Evolutionary conservation across 768 basidiomycete species (phyloP), one percentile per base, ranked within the genome.

Genomic region (Porphyrellus cyaneotinctus): DNA sequence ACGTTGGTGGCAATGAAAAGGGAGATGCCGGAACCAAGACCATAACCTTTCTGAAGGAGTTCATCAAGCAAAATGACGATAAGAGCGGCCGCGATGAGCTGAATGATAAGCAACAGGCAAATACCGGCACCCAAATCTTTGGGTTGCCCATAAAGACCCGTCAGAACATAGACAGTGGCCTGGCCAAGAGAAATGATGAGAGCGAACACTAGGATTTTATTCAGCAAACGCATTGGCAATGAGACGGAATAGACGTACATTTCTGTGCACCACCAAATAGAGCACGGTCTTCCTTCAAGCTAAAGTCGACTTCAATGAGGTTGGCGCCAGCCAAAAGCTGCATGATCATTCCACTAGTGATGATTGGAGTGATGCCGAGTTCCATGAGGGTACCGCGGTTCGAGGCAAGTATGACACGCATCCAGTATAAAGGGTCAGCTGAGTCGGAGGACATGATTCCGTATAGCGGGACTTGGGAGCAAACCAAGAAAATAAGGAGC

Each of bases 1-100:
- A 99, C 98, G 79, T 98, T 99, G 76, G 97, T 98, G 5, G 95
- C 97, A 63, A 98, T 97, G 82, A 98, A 98, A 52, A 98, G 87
- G 52, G 94, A 95, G 72, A 99, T 97, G 58, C 97, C 97, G 6
- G 92, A 95, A 52, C 97, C 97, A 57, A 98, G 91, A 68, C 97
- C 95, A 71, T 99, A 98, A 38, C 95, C 97, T 70, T 98, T 98
- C 65, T 97, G 95, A 59, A 99, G 89, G 56, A 99, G 91, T 72
- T 98, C 95, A 67, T 98, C 95, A 61, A 99, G 91, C 60, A 98
- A 85, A 63, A 97, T 92, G 70, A 98, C 97, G 71, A 99, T 95
- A 62, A 98, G 84, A 36, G 93, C 82, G 12, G 97, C 94, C 51
- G 87, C 85, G 64, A 95, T 79, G 58, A 98, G 89, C 71, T 99